Evolutionary conservation across 345 rosid species (phyloP), one percentile per base, ranked within the genome.

Genomic region (Aurinia saxatilis): DNA sequence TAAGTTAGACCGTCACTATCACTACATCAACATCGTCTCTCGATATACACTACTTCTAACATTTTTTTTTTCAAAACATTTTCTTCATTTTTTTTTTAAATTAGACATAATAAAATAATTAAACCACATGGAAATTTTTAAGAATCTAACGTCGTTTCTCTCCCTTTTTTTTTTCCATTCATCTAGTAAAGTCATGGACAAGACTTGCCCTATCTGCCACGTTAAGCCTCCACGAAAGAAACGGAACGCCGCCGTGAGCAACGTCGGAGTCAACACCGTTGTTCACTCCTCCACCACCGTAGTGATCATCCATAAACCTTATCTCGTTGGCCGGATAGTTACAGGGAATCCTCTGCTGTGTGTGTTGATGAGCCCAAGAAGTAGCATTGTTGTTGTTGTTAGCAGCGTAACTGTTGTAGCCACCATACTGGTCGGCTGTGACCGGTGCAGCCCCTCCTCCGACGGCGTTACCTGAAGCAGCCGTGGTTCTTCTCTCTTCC

Each of bases 191-290:
- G 86, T 87, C 90, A 71, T 84, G 91, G 57, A 90, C 88, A 65
- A 90, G 90, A 66, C 95, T 80, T 46, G 76, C 88, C 81, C 96
- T 81, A 75, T 93, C 99, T 15, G 97, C 80, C 51, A 93, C 87
- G 60, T 90, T 93, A 63, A 87, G 87, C 74, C 97, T 85, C 99
- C 99, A 93, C 5, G 99, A 87, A 18, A 89, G 97, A 73, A 80
- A 84, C 38, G 97, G 85, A 23, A 78, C 77, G 40, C 83, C 63
- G 66, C 81, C 15, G 61, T n/a, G n/a, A n/a, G n/a, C n/a, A n/a
- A n/a, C n/a, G n/a, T 81, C 90, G 21, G 86, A 63, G 25, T 79
- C 85, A n/a, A n/a, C n/a, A 42, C 74, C 68, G 42, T 79, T 57
- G 58, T 0, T 57, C 2, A 19, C 54, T 64, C 40, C 71, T 18